These are phyloP conservation scores for Albugo candida DNA, from an alignment of 352 stramenopile species.

Conservation along the genomic window DNA sequence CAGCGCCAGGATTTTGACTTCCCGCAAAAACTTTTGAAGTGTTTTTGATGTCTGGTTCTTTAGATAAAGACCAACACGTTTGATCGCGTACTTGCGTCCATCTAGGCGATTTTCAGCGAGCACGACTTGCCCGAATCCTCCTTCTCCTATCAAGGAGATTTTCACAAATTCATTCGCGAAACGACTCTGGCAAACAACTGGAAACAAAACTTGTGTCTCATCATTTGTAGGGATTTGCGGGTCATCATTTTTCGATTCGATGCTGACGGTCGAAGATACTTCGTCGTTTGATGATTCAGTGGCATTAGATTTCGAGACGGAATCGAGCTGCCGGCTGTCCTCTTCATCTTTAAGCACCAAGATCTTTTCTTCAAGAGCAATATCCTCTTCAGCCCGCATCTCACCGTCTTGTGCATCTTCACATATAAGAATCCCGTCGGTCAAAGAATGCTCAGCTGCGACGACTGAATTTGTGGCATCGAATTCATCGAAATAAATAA, in stretches of 20 bases:
- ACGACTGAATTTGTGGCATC: no score
- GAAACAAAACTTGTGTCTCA: constrained; percentile 54
- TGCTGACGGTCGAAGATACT: background rate
- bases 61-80: constrained; percentile 65
- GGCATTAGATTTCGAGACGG: background rate
- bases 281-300: constrained; percentile 15
- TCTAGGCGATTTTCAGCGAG: constrained; percentile 87
- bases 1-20: constrained; percentile 84
- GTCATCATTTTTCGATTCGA: background rate
- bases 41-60: constrained; percentile 81
- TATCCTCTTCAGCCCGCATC: no score
- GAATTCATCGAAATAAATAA: no score
- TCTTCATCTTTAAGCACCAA: background rate
- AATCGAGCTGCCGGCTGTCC: constrained; percentile 1
- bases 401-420: no score
- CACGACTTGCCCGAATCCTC: constrained; percentile 88
- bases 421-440: no score
- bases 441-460: no score
- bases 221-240: background rate
- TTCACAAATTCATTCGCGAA: constrained; percentile 75
- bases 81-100: constrained; percentile 85
- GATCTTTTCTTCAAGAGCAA: no score
- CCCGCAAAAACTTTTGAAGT: constrained; percentile 82
- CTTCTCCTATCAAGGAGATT: constrained; percentile 77
- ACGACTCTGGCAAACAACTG: constrained; percentile 66